Base-by-base conservation (phyloP, 495 filamentous ascomycete genomes). In the Symbiotaphrina buchneri region DNA sequence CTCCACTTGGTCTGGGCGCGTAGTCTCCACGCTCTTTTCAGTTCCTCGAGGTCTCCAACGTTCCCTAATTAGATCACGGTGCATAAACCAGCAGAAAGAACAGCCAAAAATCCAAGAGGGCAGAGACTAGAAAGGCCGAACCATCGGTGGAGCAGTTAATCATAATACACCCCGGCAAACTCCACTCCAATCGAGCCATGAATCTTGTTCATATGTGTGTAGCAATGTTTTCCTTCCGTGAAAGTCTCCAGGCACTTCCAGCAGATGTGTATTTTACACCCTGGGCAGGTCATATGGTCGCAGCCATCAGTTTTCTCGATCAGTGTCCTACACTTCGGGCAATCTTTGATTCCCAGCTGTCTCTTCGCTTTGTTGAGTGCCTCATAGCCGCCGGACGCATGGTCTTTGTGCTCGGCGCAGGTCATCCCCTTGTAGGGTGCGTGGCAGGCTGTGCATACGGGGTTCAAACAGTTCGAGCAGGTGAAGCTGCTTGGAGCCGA, bases 381-480 rank as follows among this genome's bases (percentile, higher is more conserved):
- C 21, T 37, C 30, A 10, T 42, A 29, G 0, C 45, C 41, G 0
- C 53, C 47, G 2, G 50, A 41, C 6, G 28, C 24, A 1, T 47
- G 3, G 7, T 48, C 46, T 18, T 42, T 35, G 20, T 54, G 47
- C 7, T 53, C 49, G 3, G 31, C 52, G 16, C 58, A 63, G 0
- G 40, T 52, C 35, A 54, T 41, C 0, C 36, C 41, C 8, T 43
- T 43, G 26, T 61, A 56, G 10, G 39, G 25, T 0, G 31, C 38
- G 14, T 52, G 41, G 38, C 58, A 63, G 5, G 17, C 34, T 0
- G 52, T 58, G 32, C 58, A 62, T 16, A 49, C 35, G 0, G 37
- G 4, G 1, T 35, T 36, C 4, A 58, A 41, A 31, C 58, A 62
- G 3, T 27, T 34, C 5, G 45, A 33, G 32, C 58, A 62, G 23